phyloP scores from a whole-genome alignment of 1,284 basidiomycete species.

The Peniophora sp. region DNA sequence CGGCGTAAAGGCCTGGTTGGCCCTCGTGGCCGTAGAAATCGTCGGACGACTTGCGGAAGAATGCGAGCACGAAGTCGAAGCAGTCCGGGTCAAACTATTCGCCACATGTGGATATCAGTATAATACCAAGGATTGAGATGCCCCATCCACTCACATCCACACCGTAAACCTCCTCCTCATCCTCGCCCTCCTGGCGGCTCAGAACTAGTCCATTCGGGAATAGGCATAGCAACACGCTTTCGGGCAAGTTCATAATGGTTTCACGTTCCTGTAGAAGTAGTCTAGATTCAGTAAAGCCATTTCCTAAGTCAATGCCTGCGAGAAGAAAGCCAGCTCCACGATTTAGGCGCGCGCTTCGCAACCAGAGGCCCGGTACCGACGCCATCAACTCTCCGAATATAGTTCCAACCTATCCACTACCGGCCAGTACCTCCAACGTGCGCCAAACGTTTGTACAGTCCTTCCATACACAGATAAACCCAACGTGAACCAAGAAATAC shows the following conservation, averaged over 20 bases:
- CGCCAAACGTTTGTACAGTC: too few relatives aligned
- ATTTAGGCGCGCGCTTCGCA: too few relatives aligned
- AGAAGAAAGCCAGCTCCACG: too few relatives aligned
- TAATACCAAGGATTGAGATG: conserved; percentile 3
- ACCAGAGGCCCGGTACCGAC: too few relatives aligned
- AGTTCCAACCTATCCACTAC: too few relatives aligned
- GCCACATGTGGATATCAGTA: background rate
- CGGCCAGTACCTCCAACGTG: too few relatives aligned
- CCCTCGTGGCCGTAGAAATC: conserved; percentile 86
- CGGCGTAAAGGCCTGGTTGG: conserved; percentile 66
- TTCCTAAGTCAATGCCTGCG: too few relatives aligned
- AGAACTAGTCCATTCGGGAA: conserved; percentile 97
- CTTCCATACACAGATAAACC: too few relatives aligned
- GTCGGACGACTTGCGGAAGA: conserved; percentile 85
- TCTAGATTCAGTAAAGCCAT: too few relatives aligned
- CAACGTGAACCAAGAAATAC: too few relatives aligned
- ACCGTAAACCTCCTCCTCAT: conserved; percentile 90
- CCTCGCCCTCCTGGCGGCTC: conserved; percentile 80
- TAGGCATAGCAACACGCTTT: conserved; percentile 92
- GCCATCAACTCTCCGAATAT: too few relatives aligned
- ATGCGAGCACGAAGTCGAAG: conserved; percentile 87
- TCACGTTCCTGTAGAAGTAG: conserved; percentile 61
- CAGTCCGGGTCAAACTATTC: conserved; percentile 92
- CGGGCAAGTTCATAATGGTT: conserved; percentile 96
- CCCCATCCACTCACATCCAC: conserved; percentile 76